Percentiles rank a stretch among this genome's conserved stretches.
Conservation (phyloP, 345 rosid genomes). For the Heritiera fomes region DNA sequence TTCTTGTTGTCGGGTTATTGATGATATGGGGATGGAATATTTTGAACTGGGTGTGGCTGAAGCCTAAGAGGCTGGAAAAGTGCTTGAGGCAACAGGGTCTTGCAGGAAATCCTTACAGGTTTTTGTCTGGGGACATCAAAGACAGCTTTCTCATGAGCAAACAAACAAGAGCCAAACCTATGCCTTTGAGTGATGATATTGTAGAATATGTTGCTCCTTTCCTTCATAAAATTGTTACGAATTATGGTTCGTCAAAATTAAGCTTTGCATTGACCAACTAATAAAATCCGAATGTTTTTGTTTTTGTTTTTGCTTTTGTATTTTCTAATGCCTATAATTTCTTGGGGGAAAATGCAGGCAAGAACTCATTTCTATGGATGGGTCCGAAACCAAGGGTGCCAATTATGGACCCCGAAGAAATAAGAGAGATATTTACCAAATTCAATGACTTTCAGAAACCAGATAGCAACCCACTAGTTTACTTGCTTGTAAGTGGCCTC, state of each 20-base stretch:
- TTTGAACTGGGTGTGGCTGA: slow-evolving; percentile 39
- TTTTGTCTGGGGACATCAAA: slow-evolving; percentile 43
- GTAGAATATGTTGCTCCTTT: slow-evolving; percentile 39
- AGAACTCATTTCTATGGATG: slow-evolving; percentile 43
- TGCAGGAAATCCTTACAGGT: slow-evolving; percentile 40
- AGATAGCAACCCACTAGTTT: slow-evolving; percentile 21
- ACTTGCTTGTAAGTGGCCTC: slow-evolving; percentile 42
- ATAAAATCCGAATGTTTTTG: neutral
- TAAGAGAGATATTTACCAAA: slow-evolving; percentile 38
- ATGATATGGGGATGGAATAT: neutral
- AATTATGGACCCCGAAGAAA: slow-evolving; percentile 43
- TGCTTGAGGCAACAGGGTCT: slow-evolving; percentile 47
- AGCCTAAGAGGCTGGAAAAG: slow-evolving; percentile 42
- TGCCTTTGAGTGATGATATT: slow-evolving; percentile 32
- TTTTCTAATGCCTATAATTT: neutral
- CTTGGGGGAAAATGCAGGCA: slow-evolving; percentile 23
- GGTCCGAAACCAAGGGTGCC: slow-evolving; percentile 43
- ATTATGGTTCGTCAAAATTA: slow-evolving; percentile 33
- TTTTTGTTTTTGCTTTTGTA: too few relatives aligned
- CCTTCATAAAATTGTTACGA: slow-evolving; percentile 35
- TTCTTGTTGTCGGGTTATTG: neutral
- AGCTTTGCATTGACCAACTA: neutral
- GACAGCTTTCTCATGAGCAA: slow-evolving; percentile 33
- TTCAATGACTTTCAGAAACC: slow-evolving; percentile 41
- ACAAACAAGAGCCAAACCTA: slow-evolving; percentile 38